Evolutionary conservation across 345 rosid genomes (phyloP).

Genomic region (Eucalyptus cladocalyx): DNA sequence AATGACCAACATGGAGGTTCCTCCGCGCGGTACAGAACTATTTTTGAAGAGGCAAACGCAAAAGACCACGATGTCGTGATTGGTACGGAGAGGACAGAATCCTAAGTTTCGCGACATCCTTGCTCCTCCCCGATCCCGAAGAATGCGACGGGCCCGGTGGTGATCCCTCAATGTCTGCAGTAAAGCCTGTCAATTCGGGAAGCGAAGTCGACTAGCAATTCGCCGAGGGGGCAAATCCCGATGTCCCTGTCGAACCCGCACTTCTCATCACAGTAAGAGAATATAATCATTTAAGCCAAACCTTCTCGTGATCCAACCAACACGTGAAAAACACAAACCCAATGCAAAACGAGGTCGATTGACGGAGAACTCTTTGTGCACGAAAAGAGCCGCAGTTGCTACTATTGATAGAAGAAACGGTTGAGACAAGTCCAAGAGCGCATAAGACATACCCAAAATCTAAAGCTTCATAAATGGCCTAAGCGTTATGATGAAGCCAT

Average conservation of each 20-base stretch:
- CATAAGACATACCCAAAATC: not conserved
- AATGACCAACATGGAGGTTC: not conserved
- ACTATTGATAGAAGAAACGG: not conserved
- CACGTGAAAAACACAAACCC: not conserved
- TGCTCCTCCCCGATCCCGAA: not conserved
- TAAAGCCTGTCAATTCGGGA: not conserved
- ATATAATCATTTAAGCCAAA: not conserved
- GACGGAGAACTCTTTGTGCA: not conserved
- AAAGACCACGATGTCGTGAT: not conserved
- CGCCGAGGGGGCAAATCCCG: not conserved
- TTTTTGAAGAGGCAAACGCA: not conserved
- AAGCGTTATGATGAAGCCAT: not conserved
- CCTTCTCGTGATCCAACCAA: not conserved
- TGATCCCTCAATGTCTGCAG: not conserved
- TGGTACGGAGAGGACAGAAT: not conserved
- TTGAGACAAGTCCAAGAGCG: not conserved
- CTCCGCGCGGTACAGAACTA: not conserved
- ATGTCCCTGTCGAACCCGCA: not conserved
- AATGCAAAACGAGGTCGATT: not conserved
- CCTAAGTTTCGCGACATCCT: not conserved
- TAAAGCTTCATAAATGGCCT: not conserved
- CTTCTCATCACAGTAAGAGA: not conserved
- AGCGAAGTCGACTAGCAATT: not conserved
- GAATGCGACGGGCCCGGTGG: not conserved
- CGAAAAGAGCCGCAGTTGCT: not conserved